Conservation (phyloP, 345 rosid species). For the Ceriops decandra region DNA sequence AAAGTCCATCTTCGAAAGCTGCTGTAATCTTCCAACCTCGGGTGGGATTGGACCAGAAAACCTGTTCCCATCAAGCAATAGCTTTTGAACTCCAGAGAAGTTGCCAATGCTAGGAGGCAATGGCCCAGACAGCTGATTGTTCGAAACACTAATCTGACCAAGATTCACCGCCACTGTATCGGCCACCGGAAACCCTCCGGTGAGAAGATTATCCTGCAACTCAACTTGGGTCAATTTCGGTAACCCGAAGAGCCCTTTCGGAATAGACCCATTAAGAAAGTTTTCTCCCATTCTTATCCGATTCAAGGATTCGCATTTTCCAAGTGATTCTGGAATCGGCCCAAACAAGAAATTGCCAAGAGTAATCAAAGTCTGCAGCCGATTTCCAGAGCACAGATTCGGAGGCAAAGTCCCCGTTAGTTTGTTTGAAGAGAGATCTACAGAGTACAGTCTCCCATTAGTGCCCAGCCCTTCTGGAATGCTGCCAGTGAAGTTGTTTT, state of each 20-base stretch:
- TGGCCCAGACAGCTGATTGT: constrained; percentile 71
- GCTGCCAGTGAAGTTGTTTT: constrained; percentile 76
- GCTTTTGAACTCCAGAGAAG: constrained; percentile 77
- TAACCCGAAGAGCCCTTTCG: constrained; percentile 68
- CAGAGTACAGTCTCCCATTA: constrained; percentile 49
- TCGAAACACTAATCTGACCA: constrained; percentile 73
- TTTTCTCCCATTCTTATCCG: constrained; percentile 92
- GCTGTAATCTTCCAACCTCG: constrained; percentile 69
- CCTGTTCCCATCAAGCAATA: constrained; percentile 80
- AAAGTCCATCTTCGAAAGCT: constrained; percentile 76
- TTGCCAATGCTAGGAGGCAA: constrained; percentile 70
- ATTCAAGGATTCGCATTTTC: constrained; percentile 59
- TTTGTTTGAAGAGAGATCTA: constrained; percentile 83
- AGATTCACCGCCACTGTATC: constrained; percentile 47
- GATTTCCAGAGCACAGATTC: constrained; percentile 64
- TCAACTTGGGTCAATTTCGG: constrained; percentile 73
- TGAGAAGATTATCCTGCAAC: constrained; percentile 60
- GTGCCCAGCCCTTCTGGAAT: constrained; percentile 61
- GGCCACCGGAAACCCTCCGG: constrained; percentile 58
- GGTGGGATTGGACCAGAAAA: constrained; percentile 73
- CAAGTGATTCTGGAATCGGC: constrained; percentile 68
- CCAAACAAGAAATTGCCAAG: constrained; percentile 71
- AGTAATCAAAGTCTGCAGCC: constrained; percentile 64
- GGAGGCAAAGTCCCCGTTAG: constrained; percentile 73
- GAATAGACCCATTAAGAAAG: constrained; percentile 79